phyloP scores from a whole-genome alignment of 1,284 basidiomycete genomes.

The Trichosporon sp. region DNA sequence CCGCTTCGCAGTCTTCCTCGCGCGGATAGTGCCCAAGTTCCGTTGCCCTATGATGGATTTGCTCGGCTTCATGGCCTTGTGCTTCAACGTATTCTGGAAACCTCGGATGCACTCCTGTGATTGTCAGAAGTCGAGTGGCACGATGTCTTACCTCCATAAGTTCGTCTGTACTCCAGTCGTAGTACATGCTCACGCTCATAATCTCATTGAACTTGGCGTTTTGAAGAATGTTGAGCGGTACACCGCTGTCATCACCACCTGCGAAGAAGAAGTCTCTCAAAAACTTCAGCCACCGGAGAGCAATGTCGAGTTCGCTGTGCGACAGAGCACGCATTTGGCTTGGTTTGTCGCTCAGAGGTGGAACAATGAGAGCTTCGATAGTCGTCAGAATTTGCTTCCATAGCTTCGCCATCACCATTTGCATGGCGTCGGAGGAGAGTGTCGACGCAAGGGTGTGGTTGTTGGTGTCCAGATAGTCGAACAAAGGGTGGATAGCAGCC shows the following conservation, averaged over 20 bases:
- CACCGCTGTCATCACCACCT: slow-evolving; percentile 76
- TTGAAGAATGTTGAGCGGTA: slow-evolving; percentile 82
- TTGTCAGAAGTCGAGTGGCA: slow-evolving; percentile 9
- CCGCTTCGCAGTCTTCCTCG: slow-evolving; percentile 88
- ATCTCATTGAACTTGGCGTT: slow-evolving; percentile 95
- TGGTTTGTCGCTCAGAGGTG: slow-evolving; percentile 80
- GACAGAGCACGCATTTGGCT: slow-evolving; percentile 85
- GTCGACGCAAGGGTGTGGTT: slow-evolving; percentile 86
- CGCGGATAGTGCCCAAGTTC: slow-evolving; percentile 92
- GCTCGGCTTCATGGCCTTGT: slow-evolving; percentile 71
- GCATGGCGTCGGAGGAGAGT: slow-evolving; percentile 76
- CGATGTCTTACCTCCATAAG: slow-evolving; percentile 65
- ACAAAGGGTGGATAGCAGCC: slow-evolving; percentile 81
- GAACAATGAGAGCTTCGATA: slow-evolving; percentile 84
- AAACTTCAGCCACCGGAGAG: slow-evolving; percentile 98
- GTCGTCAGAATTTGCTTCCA: slow-evolving; percentile 95
- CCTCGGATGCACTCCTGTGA: slow-evolving; percentile 78
- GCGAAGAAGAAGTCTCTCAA: slow-evolving; percentile 93
- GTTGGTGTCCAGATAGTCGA: slow-evolving; percentile 96
- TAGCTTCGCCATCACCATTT: slow-evolving; percentile 85
- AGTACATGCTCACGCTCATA: slow-evolving; percentile 82
- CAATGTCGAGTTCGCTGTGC: slow-evolving; percentile 95
- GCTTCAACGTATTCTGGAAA: slow-evolving; percentile 65
- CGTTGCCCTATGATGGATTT: slow-evolving; percentile 80
- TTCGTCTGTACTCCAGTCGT: slow-evolving; percentile 89